Evolutionary conservation across 768 basidiomycete species (phyloP), one percentile per base, ranked within the genome.

Genomic region (Collybia sordida): DNA sequence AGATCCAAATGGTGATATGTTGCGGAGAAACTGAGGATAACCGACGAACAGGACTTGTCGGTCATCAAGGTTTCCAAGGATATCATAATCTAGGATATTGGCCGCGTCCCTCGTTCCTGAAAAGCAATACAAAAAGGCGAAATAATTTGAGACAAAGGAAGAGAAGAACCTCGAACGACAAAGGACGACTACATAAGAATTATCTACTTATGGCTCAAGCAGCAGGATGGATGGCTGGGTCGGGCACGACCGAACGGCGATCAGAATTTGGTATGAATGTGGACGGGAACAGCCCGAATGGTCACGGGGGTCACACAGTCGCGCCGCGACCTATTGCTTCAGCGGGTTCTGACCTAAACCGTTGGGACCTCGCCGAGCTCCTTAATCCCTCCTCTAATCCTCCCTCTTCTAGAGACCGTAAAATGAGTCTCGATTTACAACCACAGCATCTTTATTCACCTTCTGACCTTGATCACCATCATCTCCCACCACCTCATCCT

Each of bases 401-500:
- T 39, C 47, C 59, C 34, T 44, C 47, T 45, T 51, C 55, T 47
- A 58, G 69, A 54, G 66, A 72, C 59, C 66, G 71, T 57, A 74
- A 75, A 61, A 71, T 72, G 67, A 79, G 77, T 40, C 73, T 88
- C 65, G 85, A 88, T 66, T 85, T 81, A 67, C 49, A 66, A 39
- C 41, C 66, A 11, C 83, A 79, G 53, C 69, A 59, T 55, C 68
- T 82, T 56, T 86, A 85, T 68, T 55, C 71, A 50, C 75, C 74
- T 53, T 65, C 69, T 52, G 83, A 87, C 71, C 69, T 85, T 59
- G 83, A 87, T 65, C 74, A 76, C 45, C 61, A 36, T 14, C 44
- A 45, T 19, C 45, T 37, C 56, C 69, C 66, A 41, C 66, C 61
- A 55, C 62, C 64, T 48, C 59, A 54, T 44, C 60, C 69, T 36